Base-by-base conservation (phyloP, 768 basidiomycete species). In the Cystobasidium onofrii region DNA sequence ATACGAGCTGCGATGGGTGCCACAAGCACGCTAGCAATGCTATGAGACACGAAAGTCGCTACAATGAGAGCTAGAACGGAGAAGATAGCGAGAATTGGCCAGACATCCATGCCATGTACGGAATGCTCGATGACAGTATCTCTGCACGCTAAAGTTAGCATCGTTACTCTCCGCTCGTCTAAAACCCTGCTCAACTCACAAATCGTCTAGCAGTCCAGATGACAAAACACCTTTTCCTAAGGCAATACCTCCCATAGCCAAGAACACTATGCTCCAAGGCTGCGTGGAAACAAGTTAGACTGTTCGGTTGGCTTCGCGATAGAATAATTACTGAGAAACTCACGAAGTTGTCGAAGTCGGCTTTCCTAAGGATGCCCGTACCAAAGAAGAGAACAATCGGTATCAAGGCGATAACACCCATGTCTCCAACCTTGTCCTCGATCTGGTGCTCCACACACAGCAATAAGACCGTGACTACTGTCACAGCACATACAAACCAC, bases 181-280 rank as follows among this genome's bases (percentile, higher is more conserved):
- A 1, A 17, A 15, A 41, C 18, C 15, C 17, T 36, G 15, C 17
- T 46, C 87, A 91, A 73, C 57, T 85, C 79, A 1, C 82, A 96
- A 85, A 61, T 89, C 86, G 20, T 88, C 86, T 43, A 98, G 84
- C 29, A 99, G 84, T 0, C 96, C 96, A 67, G 91, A 93, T 4
- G 90, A 88, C 50, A 86, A 85, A 18, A 98, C 95, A 4, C 93
- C 94, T 78, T 95, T 90, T 70, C 96, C 96, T 1, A 98, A 86
- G 0, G 93, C 92, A 64, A 97, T 94, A 44, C 96, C 96, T 27
- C 95, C 95, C 96, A 97, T 99, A 2, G 92, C 92, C 73, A 95
- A 85, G 83, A 95, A 95, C 31, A 97, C 92, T 69, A 95, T 92
- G 7, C 89, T 89, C 93, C 93, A 95, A 73, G 89, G 85, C 81